Evolutionary conservation across 371 early-diverging fungal genomes (phyloP), one percentile per base, ranked within the genome.

Genomic region (Mucor plumbeus): DNA sequence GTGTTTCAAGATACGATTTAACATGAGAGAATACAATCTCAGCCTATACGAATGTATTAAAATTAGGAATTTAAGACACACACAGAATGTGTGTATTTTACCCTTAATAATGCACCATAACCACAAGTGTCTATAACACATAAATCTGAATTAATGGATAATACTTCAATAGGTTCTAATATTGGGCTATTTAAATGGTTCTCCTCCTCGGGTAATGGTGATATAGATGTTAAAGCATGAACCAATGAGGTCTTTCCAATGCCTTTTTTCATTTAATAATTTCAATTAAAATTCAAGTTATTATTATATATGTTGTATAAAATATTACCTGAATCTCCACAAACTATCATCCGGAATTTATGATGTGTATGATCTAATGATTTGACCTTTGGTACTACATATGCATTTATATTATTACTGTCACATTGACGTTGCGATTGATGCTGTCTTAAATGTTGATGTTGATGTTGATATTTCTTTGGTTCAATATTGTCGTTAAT

Each of bases 91-190:
- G 72, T 81, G 55, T 62, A 17, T 38, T 69, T 75, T 72, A 84
- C 86, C 64, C 85, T 81, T 26, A 86, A 14, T 50, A 72, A 75
- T 40, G 80, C 78, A 41, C 88, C 87, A 70, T 84, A 89, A 9
- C 89, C 89, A 38, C 83, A 80, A 5, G 87, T 87, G 73, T 89
- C 89, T 19, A 88, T 70, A 44, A 87, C 64, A 59, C 82, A 83
- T 15, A 86, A 67, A 43, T 81, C 79, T 41, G 72, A 71, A 50
- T 54, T 40, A 47, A 17, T 58, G 62, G 31, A 35, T 39, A 39
- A 19, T 17, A 64, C 54, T 61, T 67, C 68, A 40, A 41, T 61
- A 10, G 64, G 64, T 21, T 60, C 38, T 56, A 58, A 21, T 4
- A 55, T 44, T 35, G 56, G 68, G 41, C 40, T 67, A 43, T 19